phyloP scores from a whole-genome alignment of 1,284 basidiomycete genomes.

The Naganishia liquefaciens region DNA sequence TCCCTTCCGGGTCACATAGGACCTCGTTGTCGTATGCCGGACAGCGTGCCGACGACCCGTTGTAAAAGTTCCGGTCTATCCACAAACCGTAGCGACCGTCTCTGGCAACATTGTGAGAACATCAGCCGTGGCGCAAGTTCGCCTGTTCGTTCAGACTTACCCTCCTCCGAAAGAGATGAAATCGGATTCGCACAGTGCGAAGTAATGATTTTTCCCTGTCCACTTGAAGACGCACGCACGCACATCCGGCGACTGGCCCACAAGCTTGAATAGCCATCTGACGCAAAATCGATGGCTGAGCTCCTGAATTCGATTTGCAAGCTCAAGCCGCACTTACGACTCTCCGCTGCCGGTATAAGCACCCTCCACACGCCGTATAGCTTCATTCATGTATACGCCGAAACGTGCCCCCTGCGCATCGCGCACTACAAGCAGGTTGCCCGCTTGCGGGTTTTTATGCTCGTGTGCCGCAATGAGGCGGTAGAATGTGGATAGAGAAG shows the following conservation, averaged over 20 bases:
- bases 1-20: constrained; percentile 62
- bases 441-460: constrained; percentile 47
- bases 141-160: constrained; percentile 57
- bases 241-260: constrained; percentile 50
- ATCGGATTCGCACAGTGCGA: constrained; percentile 76
- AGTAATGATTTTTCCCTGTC: constrained; percentile 89
- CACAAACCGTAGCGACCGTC: constrained; percentile 87
- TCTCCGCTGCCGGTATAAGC: constrained; percentile 81
- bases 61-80: constrained; percentile 77
- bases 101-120: constrained; percentile 52
- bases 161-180: constrained; percentile 88
- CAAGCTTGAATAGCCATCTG: constrained; percentile 73
- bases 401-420: constrained; percentile 68
- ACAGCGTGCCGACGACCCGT: constrained; percentile 79
- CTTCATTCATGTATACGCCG: constrained; percentile 79
- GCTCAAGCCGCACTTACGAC: constrained; percentile 61
- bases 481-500: constrained; percentile 86
- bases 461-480: constrained; percentile 59
- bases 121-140: background rate
- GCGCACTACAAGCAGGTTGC: constrained; percentile 63
- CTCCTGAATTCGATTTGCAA: constrained; percentile 15
- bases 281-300: background rate
- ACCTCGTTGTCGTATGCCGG: constrained; percentile 86
- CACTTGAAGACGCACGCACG: constrained; percentile 70
- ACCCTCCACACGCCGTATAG: constrained; percentile 62